These are phyloP conservation scores for Sanghuangporus sanghuang DNA, from an alignment of 1,284 basidiomycete genomes.

Conservation along the genomic window DNA sequence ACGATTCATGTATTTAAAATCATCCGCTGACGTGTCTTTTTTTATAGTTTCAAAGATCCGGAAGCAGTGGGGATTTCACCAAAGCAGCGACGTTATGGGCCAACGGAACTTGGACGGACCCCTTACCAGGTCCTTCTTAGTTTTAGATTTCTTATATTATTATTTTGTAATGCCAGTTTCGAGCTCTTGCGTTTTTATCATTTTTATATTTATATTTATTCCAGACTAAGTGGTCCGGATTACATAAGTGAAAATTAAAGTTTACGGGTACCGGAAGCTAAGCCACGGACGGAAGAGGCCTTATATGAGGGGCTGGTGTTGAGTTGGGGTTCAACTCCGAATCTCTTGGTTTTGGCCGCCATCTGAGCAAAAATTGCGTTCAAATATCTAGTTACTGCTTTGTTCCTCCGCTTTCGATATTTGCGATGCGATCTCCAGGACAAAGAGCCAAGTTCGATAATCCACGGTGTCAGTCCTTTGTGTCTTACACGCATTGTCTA, in stretches of 20 bases:
- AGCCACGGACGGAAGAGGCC: not conserved
- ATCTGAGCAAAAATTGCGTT: not conserved
- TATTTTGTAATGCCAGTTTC: not conserved
- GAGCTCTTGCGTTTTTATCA: not conserved
- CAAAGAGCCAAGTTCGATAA: constrained; percentile 10
- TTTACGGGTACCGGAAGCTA: not conserved
- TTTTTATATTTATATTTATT: too few species aligned
- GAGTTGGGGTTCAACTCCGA: not conserved
- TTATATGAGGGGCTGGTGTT: not conserved
- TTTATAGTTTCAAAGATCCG: constrained; percentile 47
- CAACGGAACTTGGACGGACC: constrained; percentile 79
- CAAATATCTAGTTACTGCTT: not conserved
- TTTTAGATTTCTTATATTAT: not conserved
- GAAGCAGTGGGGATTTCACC: constrained; percentile 72
- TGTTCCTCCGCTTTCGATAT: not conserved
- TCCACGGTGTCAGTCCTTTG: constrained; percentile 9
- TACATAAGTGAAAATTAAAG: not conserved
- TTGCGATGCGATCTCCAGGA: not conserved
- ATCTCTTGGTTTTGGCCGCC: not conserved
- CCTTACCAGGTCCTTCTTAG: constrained; percentile 61
- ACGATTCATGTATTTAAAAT: not conserved
- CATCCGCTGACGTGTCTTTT: not conserved
- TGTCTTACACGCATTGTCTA: not conserved
- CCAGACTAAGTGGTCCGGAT: too few species aligned
- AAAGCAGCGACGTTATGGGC: constrained; percentile 72